phyloP scores from a whole-genome alignment of 2,329 filamentous ascomycete species.

The Penicillium italicum region DNA sequence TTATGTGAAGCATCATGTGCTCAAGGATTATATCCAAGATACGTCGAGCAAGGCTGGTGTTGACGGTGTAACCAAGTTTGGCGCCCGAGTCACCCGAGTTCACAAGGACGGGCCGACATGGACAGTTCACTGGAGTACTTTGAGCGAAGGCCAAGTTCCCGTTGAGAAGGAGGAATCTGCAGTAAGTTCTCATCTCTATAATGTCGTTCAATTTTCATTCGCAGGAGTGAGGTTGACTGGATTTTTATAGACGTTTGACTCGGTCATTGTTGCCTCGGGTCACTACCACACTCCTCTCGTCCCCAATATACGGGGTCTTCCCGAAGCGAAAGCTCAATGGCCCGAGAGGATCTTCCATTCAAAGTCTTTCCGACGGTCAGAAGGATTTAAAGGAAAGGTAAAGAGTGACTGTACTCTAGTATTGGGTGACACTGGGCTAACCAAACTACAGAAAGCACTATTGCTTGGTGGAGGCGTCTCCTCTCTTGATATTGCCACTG shows the following conservation, averaged over 20 bases:
- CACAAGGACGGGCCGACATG: conserved; percentile 50
- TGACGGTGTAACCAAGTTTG: conserved; percentile 49
- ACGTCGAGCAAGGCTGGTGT: conserved; percentile 53
- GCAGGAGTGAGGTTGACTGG: background rate
- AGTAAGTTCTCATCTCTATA: background rate
- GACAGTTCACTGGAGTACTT: conserved; percentile 50
- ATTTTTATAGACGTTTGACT: conserved; percentile 44
- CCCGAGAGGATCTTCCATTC: conserved; percentile 50
- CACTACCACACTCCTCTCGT: conserved; percentile 53
- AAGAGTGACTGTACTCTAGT: conserved; percentile 10
- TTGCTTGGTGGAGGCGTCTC: conserved; percentile 57
- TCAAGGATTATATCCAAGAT: conserved; percentile 61
- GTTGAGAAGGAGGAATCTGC: conserved; percentile 6
- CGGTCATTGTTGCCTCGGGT: conserved; percentile 52
- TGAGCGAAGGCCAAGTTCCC: conserved; percentile 26
- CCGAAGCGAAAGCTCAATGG: conserved; percentile 46
- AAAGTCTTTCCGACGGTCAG: conserved; percentile 49
- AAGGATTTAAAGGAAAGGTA: conserved; percentile 54
- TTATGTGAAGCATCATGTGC: conserved; percentile 54
- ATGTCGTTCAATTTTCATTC: background rate
- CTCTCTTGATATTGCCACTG: conserved; percentile 53
- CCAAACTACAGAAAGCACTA: conserved; percentile 47
- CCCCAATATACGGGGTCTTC: conserved; percentile 49
- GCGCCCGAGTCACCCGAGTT: conserved; percentile 57
- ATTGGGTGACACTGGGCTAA: background rate